These are phyloP conservation scores for Aureobasidium sp. DNA, from an alignment of 2,329 filamentous ascomycete genomes.

Conservation along the genomic window DNA sequence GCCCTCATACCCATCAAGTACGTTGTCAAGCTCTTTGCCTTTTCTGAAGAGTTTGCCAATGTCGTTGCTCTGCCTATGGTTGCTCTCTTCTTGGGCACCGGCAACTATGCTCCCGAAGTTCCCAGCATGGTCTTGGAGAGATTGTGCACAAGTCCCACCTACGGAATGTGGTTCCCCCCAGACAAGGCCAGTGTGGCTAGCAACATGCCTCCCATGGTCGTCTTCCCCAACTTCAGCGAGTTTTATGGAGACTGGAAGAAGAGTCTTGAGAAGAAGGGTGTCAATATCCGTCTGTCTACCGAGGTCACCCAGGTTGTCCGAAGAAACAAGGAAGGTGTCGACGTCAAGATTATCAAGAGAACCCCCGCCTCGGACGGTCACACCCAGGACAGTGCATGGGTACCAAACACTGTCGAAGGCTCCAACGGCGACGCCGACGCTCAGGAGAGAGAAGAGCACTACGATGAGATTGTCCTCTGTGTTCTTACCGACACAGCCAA, in stretches of 20 bases:
- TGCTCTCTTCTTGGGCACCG: slow-evolving; percentile 66
- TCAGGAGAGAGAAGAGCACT: slow-evolving; percentile 43
- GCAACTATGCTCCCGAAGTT: slow-evolving; percentile 67
- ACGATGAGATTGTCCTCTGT: slow-evolving; percentile 61
- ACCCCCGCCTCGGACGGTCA: slow-evolving; percentile 38
- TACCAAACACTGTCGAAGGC: slow-evolving; percentile 29
- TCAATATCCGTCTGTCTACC: slow-evolving; percentile 50
- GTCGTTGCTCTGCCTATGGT: slow-evolving; percentile 65
- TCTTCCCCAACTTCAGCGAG: slow-evolving; percentile 55
- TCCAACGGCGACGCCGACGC: slow-evolving; percentile 36
- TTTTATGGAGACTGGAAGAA: slow-evolving; percentile 57
- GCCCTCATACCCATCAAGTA: slow-evolving; percentile 56
- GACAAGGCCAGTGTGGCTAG: slow-evolving; percentile 42
- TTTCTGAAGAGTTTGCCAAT: slow-evolving; percentile 63
- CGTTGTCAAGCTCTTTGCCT: slow-evolving; percentile 61
- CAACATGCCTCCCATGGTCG: slow-evolving; percentile 52
- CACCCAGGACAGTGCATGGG: slow-evolving; percentile 41
- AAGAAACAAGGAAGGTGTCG: slow-evolving; percentile 46
- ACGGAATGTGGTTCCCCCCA: slow-evolving; percentile 53
- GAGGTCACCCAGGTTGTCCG: slow-evolving; percentile 49
- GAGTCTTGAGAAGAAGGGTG: slow-evolving; percentile 48
- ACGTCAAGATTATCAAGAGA: slow-evolving; percentile 41
- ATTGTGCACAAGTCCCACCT: slow-evolving; percentile 47
- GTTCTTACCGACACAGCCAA: slow-evolving; percentile 52
- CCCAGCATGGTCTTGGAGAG: slow-evolving; percentile 58